Conservation (phyloP, 1,139 yeast genomes). For the Geotrichum candidum region DNA sequence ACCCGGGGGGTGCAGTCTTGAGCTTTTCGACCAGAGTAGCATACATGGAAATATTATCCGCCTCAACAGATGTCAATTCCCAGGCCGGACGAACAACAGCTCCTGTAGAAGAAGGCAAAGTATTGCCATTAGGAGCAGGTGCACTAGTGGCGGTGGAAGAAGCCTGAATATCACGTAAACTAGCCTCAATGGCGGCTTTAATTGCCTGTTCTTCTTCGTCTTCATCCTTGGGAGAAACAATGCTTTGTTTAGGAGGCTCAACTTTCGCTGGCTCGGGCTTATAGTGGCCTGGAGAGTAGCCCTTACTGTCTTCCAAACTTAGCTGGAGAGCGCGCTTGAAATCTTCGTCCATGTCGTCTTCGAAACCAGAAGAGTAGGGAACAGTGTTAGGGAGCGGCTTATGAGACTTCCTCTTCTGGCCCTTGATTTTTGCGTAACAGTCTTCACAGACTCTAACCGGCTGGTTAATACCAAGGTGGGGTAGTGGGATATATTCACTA, state of each 20-base stretch:
- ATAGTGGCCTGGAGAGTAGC: constrained; percentile 1
- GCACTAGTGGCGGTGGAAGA: constrained; percentile 6
- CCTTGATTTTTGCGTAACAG: constrained; percentile 55
- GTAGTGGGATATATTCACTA: constrained; percentile 59
- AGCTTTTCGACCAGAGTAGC: constrained; percentile 58
- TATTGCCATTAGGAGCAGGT: constrained; percentile 19
- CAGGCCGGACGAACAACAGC: constrained; percentile 15
- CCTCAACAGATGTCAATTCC: constrained; percentile 54
- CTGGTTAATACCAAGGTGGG: constrained; percentile 77
- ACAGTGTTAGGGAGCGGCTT: constrained; percentile 1
- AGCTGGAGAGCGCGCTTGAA: constrained; percentile 70
- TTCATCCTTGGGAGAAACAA: constrained; percentile 22
- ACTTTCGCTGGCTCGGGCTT: constrained; percentile 18
- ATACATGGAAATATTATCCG: constrained; percentile 63
- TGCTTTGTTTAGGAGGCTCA: constrained; percentile 13
- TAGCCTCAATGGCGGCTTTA: constrained; percentile 91
- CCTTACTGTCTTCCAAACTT: constrained; percentile 55
- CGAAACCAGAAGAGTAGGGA: not conserved
- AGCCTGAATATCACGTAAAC: constrained; percentile 63
- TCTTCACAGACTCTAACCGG: constrained; percentile 93
- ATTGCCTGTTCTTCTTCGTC: constrained; percentile 83
- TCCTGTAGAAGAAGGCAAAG: constrained; percentile 12
- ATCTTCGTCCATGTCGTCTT: constrained; percentile 65
- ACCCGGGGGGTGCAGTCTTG: constrained; percentile 48
- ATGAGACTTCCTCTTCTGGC: not conserved